phyloP scores from a whole-genome alignment of 2,329 filamentous ascomycete species.

The Keithomyces neogunnii region DNA sequence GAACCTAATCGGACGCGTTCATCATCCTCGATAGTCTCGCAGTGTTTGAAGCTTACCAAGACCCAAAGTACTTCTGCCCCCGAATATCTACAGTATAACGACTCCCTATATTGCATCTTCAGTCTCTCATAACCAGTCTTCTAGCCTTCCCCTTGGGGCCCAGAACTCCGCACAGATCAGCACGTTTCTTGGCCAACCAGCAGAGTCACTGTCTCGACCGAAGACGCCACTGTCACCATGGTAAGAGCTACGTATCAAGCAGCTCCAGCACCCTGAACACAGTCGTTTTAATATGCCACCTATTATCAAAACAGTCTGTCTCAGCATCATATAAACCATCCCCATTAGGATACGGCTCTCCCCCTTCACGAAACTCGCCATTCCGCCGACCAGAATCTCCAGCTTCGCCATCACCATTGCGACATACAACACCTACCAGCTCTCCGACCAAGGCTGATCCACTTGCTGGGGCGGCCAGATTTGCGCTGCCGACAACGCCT shows the following conservation, averaged over 20 bases:
- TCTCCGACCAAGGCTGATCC: constrained; percentile 45
- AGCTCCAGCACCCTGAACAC: constrained; percentile 13
- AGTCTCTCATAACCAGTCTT: no score
- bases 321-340: constrained; percentile 59
- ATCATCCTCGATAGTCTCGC: no score
- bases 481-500: constrained; percentile 33
- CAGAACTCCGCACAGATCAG: constrained; percentile 1
- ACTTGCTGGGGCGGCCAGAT: constrained; percentile 18
- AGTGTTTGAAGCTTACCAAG: no score
- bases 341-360: constrained; percentile 61
- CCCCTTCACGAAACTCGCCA: constrained; percentile 50
- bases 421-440: constrained; percentile 55
- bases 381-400: constrained; percentile 56
- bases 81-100: neutral
- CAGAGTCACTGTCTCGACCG: neutral
- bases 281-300: constrained; percentile 18
- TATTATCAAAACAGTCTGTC: constrained; percentile 34
- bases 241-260: constrained; percentile 14
- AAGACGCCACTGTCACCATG: constrained; percentile 17
- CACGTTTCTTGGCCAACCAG: constrained; percentile 14
- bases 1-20: no score
- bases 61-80: neutral
- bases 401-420: constrained; percentile 56
- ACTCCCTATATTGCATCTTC: neutral
- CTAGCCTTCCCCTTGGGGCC: neutral